These are phyloP conservation scores for Apophysomyces ossiformis DNA, from an alignment of 371 early-diverging fungal genomes.

Conservation along the genomic window DNA sequence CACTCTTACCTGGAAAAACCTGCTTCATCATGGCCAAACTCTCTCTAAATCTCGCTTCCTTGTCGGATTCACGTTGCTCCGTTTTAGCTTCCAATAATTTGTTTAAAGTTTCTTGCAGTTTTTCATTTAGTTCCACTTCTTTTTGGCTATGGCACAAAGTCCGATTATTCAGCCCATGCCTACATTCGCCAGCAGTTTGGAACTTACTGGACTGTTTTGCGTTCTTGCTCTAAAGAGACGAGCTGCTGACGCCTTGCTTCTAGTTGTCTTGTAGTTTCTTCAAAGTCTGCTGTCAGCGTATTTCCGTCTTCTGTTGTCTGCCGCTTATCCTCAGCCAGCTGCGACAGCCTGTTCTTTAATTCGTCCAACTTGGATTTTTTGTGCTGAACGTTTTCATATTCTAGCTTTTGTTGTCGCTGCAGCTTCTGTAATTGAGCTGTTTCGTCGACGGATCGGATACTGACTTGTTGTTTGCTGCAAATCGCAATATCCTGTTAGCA, in stretches of 20 bases:
- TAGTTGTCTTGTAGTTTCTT: constrained; percentile 36
- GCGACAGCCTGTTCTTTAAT: constrained; percentile 48
- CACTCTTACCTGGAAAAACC: constrained; percentile 64
- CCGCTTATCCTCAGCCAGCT: constrained; percentile 31
- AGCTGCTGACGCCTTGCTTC: constrained; percentile 38
- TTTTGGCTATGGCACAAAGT: constrained; percentile 23
- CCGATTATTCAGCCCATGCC: too few species aligned
- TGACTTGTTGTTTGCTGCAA: constrained; percentile 73
- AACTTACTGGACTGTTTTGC: constrained; percentile 42
- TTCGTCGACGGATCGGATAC: constrained; percentile 64
- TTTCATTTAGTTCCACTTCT: constrained; percentile 84
- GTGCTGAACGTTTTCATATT: constrained; percentile 63
- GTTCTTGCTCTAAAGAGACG: constrained; percentile 46
- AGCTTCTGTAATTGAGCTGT: constrained; percentile 70
- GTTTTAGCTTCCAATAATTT: constrained; percentile 82
- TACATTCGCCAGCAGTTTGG: not conserved
- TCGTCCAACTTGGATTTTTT: constrained; percentile 62
- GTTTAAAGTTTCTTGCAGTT: constrained; percentile 73
- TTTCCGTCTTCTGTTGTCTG: constrained; percentile 34
- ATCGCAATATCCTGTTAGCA: not conserved
- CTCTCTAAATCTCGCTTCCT: constrained; percentile 76
- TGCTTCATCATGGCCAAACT: constrained; percentile 82
- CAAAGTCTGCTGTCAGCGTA: constrained; percentile 26
- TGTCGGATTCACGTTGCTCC: constrained; percentile 82
- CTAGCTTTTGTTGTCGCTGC: constrained; percentile 68